Conservation (phyloP, 2,329 filamentous ascomycete genomes). For the Phoma sp. region DNA sequence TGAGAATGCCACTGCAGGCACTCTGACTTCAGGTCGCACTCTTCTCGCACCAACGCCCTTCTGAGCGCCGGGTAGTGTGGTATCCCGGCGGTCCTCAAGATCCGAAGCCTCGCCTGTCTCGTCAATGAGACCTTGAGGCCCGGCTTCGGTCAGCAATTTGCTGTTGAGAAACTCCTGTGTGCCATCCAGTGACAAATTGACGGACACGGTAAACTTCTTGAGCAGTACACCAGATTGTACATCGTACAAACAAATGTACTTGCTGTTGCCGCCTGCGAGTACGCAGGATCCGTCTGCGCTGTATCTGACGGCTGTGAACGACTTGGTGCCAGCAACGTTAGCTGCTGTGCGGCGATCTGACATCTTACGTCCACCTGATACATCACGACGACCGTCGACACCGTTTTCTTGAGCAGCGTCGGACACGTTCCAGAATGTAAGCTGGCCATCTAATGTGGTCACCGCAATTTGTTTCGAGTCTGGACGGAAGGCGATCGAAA, state of each 20-base stretch:
- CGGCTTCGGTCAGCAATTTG: constrained; percentile 87
- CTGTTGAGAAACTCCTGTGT: constrained; percentile 98
- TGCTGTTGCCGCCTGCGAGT: constrained; percentile 92
- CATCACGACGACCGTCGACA: constrained; percentile 87
- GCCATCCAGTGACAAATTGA: constrained; percentile 92
- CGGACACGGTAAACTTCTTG: constrained; percentile 93
- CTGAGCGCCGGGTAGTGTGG: constrained; percentile 81
- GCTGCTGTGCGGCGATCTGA: constrained; percentile 89
- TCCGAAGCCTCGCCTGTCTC: constrained; percentile 88
- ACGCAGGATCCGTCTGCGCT: constrained; percentile 91
- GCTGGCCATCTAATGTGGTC: constrained; percentile 88
- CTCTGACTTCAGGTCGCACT: constrained; percentile 79
- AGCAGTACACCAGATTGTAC: constrained; percentile 87
- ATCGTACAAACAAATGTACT: constrained; percentile 98
- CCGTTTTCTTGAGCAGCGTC: constrained; percentile 86
- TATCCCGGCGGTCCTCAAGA: constrained; percentile 81
- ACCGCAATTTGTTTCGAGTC: constrained; percentile 91
- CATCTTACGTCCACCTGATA: constrained; percentile 88
- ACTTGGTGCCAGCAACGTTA: constrained; percentile 87
- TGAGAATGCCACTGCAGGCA: constrained; percentile 83
- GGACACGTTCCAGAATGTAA: constrained; percentile 92
- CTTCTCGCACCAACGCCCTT: constrained; percentile 86
- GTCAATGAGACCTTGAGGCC: constrained; percentile 83
- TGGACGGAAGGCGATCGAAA: constrained; percentile 84
- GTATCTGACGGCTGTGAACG: constrained; percentile 85